A percentile compares a stretch with the other conserved stretches of the same genome.
These are phyloP conservation scores for Haplosporangium sp. DNA, from an alignment of 371 early-diverging fungal genomes.

Conservation along the genomic window DNA sequence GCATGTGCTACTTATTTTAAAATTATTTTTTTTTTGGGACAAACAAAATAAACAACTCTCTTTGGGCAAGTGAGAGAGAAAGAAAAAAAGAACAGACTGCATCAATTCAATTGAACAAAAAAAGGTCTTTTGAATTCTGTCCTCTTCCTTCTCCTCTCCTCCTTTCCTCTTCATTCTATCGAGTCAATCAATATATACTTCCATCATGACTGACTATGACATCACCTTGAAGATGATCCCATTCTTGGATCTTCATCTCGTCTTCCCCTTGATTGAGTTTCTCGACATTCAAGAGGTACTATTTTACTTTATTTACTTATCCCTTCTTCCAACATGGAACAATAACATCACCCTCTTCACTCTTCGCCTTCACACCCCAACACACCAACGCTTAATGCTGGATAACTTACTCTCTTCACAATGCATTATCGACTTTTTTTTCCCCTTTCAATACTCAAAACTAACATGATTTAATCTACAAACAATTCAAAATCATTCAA, in stretches of 20 bases:
- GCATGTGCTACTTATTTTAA: no score
- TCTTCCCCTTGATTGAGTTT: slow-evolving; percentile 90
- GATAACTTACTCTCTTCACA: background rate
- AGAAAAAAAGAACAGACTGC: background rate
- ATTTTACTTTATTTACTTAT: no score
- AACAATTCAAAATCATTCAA: background rate
- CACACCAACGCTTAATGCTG: no score
- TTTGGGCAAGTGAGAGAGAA: no score
- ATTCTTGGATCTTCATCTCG: slow-evolving; percentile 93
- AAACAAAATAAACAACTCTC: background rate
- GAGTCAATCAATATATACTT: background rate
- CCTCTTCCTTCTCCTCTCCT: background rate
- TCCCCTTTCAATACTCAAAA: background rate
- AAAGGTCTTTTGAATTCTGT: background rate
- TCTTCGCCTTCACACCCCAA: no score
- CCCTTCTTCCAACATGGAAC: background rate
- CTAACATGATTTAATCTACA: background rate
- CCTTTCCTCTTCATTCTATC: background rate
- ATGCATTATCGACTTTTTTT: background rate
- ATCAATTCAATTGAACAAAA: background rate
- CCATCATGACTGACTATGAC: slow-evolving; percentile 81
- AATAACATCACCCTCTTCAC: no score
- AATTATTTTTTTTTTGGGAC: background rate
- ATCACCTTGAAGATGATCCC: slow-evolving; percentile 87
- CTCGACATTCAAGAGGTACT: slow-evolving; percentile 80